Evolutionary conservation across 2,329 filamentous ascomycete species (phyloP).

Genomic region (Calonectria leucothoes): DNA sequence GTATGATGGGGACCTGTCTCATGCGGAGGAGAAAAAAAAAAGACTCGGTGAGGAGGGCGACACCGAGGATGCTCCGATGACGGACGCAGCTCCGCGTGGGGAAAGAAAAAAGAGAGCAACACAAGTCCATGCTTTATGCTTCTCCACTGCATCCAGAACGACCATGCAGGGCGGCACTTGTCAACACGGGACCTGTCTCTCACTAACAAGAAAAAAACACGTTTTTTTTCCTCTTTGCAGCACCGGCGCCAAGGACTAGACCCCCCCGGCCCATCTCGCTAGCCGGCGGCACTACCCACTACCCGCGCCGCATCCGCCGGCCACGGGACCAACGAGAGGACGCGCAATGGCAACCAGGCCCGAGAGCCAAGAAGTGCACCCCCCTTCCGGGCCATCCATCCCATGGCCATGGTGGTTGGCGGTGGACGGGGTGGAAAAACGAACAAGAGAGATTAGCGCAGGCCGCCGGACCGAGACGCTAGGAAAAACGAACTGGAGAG

Average conservation of each 20-base stretch:
- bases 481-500: neutral
- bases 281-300: neutral
- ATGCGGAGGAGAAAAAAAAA: neutral
- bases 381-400: no score
- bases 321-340: neutral
- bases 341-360: neutral
- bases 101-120: neutral
- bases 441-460: neutral
- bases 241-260: neutral
- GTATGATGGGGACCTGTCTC: neutral
- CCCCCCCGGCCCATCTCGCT: neutral
- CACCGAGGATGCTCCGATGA: neutral
- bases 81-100: neutral
- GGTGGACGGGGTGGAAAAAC: constrained; percentile 2
- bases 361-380: neutral
- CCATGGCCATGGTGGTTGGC: no score
- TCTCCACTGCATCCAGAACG: constrained; percentile 2
- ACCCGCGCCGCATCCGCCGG: neutral
- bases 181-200: neutral
- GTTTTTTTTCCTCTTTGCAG: neutral
- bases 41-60: neutral
- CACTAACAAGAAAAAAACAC: neutral
- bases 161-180: no score
- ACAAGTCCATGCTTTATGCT: neutral
- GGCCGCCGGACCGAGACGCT: neutral